phyloP scores from a whole-genome alignment of 202 grass and related monocot species.

The Cymbopogon flexuosus region DNA sequence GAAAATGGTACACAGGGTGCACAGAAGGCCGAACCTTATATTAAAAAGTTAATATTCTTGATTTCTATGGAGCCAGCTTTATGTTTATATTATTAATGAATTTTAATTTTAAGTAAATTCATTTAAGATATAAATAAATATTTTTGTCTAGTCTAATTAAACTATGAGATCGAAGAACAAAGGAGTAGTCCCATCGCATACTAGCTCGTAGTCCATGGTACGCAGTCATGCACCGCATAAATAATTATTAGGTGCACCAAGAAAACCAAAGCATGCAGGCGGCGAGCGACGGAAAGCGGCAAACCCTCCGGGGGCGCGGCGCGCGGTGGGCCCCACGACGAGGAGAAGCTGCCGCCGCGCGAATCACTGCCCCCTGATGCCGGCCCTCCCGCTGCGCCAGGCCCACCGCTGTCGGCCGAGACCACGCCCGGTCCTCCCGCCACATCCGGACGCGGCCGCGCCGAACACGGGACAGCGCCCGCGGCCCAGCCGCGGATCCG shows the following conservation, averaged over 20 bases:
- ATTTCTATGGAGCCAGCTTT: too few species aligned
- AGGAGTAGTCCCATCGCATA: not conserved
- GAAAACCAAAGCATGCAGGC: not conserved
- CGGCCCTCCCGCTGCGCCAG: slow-evolving; percentile 28
- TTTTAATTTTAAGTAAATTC: too few species aligned
- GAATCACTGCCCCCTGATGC: slow-evolving; percentile 55
- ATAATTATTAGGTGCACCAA: slow-evolving; percentile 3
- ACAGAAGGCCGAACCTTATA: too few species aligned
- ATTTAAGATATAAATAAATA: too few species aligned
- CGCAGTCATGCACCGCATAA: not conserved
- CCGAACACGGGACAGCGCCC: not conserved
- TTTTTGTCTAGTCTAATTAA: too few species aligned
- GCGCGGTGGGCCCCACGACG: slow-evolving; percentile 28
- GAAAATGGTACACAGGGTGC: not conserved
- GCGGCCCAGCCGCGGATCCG: not conserved
- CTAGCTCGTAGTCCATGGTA: not conserved
- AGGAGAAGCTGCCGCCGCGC: slow-evolving; percentile 42
- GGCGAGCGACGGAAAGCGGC: slow-evolving; percentile 17
- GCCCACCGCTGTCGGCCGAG: slow-evolving; percentile 49
- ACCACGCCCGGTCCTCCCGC: slow-evolving; percentile 41
- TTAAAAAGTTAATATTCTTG: too few species aligned
- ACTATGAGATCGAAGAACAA: not conserved
- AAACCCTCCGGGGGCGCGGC: slow-evolving; percentile 14
- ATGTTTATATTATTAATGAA: too few species aligned
- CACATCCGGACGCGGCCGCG: not conserved